Base-by-base conservation (phyloP, 2,329 filamentous ascomycete species). In the Penicillium polonicum region DNA sequence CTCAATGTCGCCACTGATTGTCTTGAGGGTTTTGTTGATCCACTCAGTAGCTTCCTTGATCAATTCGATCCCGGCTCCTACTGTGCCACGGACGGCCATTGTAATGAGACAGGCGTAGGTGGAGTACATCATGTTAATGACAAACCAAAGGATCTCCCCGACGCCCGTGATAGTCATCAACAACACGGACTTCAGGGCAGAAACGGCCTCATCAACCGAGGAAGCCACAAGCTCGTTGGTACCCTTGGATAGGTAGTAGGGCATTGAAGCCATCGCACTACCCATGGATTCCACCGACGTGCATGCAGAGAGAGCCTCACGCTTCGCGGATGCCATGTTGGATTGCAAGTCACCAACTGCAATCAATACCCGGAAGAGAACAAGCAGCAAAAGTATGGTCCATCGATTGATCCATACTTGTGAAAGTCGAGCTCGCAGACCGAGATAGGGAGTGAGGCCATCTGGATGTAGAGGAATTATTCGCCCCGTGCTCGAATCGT, bases 331-430 rank as follows among this genome's bases (percentile, higher is more conserved):
- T 53, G 77, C 85, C 63, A 97, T 84, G 71, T 92, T 87, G 65
- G 85, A 81, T 71, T 92, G 82, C 62, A 97, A 83, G 66, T 84
- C 83, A 55, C 83, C 82, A 55, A 93, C 84, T 38, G 92, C 86
- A 59, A 97, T 80, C 52, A 99, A 78, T 59, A 93, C 84, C 57
- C 92, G 86, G 61, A 89, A 85, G 52, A 99, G 86, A 55, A 97
- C 88, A 53, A 99, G 86, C 58, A 96, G 75, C 48, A 97, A 82
- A 48, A 99, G 83, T 59, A 97, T 82, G 39, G 94, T 97, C 94
- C 94, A 99, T 76, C 90, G 86, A 80, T 99, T 97, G 79, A 99
- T 87, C 92, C 93, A 97, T 75, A 95, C 84, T 80, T 99, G 94
- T 52, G 94, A 97, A 68, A 97, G 83, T 69, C 92, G 88, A 68